Conservation (phyloP, 208 protist genomes). For the Crithidia fasciculata region DNA sequence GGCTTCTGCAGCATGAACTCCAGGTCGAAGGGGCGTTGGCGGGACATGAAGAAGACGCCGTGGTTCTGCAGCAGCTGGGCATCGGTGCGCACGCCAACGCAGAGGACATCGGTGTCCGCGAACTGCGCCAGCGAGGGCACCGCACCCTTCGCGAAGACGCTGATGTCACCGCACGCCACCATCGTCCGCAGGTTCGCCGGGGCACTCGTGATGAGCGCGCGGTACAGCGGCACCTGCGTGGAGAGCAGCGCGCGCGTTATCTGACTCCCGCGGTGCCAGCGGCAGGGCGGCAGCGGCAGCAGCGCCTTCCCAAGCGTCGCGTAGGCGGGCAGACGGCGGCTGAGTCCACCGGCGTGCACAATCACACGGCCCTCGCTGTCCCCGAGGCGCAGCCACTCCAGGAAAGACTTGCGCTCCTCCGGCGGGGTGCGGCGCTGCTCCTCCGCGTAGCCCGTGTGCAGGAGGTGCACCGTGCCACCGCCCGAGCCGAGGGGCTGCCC, state of each 20-base stretch:
- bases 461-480: slow-evolving; percentile 49
- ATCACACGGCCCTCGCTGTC: slow-evolving; percentile 40
- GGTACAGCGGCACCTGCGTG: slow-evolving; percentile 38
- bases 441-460: slow-evolving; percentile 36
- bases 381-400: slow-evolving; percentile 31
- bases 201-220: slow-evolving; percentile 21
- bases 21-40: slow-evolving; percentile 24
- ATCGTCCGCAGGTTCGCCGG: slow-evolving; percentile 43
- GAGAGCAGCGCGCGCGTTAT: slow-evolving; percentile 49
- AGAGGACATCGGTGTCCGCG: slow-evolving; percentile 53
- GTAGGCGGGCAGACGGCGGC: slow-evolving; percentile 56
- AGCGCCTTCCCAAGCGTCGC: slow-evolving; percentile 48
- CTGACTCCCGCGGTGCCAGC: slow-evolving; percentile 32
- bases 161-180: slow-evolving; percentile 51
- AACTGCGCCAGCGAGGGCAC: slow-evolving; percentile 20
- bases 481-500: slow-evolving; percentile 42
- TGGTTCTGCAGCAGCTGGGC: slow-evolving; percentile 27
- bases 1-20: slow-evolving; percentile 68
- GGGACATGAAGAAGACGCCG: slow-evolving; percentile 54
- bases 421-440: slow-evolving; percentile 13
- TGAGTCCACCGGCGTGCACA: slow-evolving; percentile 57
- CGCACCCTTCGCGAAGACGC: slow-evolving; percentile 15
- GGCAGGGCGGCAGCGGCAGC: slow-evolving; percentile 47
- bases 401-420: slow-evolving; percentile 10
- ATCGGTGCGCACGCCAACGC: slow-evolving; percentile 41